Evolutionary conservation across 202 grass and related monocot species (phyloP).

Genomic region (Panicum hallii): DNA sequence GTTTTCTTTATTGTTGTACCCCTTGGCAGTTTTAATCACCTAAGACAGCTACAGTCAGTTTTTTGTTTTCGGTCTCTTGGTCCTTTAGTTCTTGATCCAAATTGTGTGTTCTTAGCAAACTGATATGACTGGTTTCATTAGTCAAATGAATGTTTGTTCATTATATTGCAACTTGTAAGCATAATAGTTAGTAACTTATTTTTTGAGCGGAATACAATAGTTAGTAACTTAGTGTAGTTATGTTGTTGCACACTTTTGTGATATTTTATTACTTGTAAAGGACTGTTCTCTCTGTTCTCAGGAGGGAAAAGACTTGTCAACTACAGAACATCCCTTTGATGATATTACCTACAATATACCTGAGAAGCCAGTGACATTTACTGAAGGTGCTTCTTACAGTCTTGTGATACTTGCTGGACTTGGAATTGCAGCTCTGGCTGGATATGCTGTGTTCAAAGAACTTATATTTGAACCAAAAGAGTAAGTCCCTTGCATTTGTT

Average conservation of each 20-base stretch:
- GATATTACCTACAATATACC: slow-evolving; percentile 94
- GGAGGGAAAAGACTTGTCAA: slow-evolving; percentile 75
- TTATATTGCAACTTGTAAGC: background rate
- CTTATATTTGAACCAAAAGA: slow-evolving; percentile 98
- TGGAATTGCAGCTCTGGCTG: slow-evolving; percentile 83
- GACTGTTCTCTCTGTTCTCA: slow-evolving; percentile 37
- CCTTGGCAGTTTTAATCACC: slow-evolving; percentile 20
- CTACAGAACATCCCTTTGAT: slow-evolving; percentile 90
- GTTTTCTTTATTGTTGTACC: background rate
- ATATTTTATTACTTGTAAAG: slow-evolving; percentile 33
- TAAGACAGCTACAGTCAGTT: background rate
- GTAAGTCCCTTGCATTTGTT: slow-evolving; percentile 56
- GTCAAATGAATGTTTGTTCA: background rate
- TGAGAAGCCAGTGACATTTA: slow-evolving; percentile 90
- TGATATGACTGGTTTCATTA: slow-evolving; percentile 17
- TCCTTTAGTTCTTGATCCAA: background rate
- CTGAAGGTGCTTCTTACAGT: slow-evolving; percentile 95
- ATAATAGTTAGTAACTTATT: background rate
- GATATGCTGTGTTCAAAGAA: slow-evolving; percentile 97
- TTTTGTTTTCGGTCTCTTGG: background rate
- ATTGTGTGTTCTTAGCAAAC: slow-evolving; percentile 6
- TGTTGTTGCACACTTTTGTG: slow-evolving; percentile 20
- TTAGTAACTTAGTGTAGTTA: background rate
- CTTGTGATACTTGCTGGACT: slow-evolving; percentile 87
- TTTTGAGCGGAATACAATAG: background rate